Evolutionary conservation across 495 filamentous ascomycete species (phyloP), one percentile per base, ranked within the genome.

Genomic region (Cryomyces minteri): DNA sequence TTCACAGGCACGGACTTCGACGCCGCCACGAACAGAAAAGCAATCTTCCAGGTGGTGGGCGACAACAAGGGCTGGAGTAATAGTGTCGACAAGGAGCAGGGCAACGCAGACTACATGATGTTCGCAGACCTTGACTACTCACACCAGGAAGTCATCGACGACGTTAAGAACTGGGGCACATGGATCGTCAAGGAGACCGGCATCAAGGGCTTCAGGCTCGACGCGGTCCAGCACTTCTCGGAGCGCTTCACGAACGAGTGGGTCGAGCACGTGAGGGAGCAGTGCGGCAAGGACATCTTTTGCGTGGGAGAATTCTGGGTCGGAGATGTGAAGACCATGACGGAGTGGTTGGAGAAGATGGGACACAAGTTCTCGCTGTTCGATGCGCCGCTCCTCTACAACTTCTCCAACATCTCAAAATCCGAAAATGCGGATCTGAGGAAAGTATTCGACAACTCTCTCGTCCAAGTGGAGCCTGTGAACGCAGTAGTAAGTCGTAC

Each of bases 231-330:
- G 55, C 82, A 87, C 60, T 80, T 77, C 56, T 77, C 72, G 9
- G 67, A 72, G 43, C 64, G 64, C 0, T 85, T 84, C 53, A 70
- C 80, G 12, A 65, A 64, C 31, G 63, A 71, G 4, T 80, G 83
- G 48, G 67, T 82, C 30, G 54, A 60, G 2, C 58, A 68, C 42
- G 50, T 84, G 31, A 65, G 76, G 28, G 50, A 63, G 10, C 52
- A 59, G 0, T 59, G 68, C 34, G 70, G 71, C 8, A 51, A 60
- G 0, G 62, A 73, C 6, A 76, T 72, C 60, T 82, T 82, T 52
- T 63, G 81, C 14, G 78, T 88, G 6, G 80, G 77, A 30, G 82
- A 86, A 53, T 84, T 77, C 54, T 86, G 80, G 81, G 69, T 70
- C 43, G 74, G 71, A 25, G 69, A 79, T 47, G 54, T 70, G 1